A percentile compares a stretch with the other conserved stretches of the same genome.
Conservation (phyloP, 192 early-diverging fungal species). For the Coemansia sp. region DNA sequence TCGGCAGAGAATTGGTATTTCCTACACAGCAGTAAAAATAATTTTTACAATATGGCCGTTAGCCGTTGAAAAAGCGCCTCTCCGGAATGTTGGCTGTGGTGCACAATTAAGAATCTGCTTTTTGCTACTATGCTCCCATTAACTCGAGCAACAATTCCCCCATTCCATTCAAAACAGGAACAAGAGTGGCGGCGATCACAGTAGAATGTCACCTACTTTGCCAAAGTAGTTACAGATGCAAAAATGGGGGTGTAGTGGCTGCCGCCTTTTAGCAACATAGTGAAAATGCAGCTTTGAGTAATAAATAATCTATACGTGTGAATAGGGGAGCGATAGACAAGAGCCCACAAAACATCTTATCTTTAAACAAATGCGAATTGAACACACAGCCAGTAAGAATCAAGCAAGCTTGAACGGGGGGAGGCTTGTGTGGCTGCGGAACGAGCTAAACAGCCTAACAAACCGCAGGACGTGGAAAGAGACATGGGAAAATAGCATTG, state of each 20-base stretch:
- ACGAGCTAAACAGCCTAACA: constrained; percentile 1
- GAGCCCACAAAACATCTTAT: no score
- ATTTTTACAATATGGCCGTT: constrained; percentile 1
- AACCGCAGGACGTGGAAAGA: neutral
- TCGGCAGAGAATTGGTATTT: neutral
- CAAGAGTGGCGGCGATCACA: constrained; percentile 2
- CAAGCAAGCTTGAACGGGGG: neutral
- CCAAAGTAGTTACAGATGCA: neutral
- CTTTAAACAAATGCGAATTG: neutral
- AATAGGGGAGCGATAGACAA: neutral
- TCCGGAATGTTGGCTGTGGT: neutral
- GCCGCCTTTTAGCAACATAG: neutral
- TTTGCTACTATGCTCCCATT: neutral
- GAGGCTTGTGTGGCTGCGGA: constrained; percentile 13
- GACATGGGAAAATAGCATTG: neutral
- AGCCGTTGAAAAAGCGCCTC: neutral
- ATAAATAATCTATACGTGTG: neutral
- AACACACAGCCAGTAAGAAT: neutral
- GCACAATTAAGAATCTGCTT: no score
- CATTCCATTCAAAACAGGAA: neutral
- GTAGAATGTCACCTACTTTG: neutral
- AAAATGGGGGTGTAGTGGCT: neutral
- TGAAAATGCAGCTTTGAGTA: neutral
- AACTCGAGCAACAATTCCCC: neutral
- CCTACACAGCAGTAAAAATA: neutral